phyloP scores from a whole-genome alignment of 2,329 filamentous ascomycete species.

The Salinomyces thailandicus region DNA sequence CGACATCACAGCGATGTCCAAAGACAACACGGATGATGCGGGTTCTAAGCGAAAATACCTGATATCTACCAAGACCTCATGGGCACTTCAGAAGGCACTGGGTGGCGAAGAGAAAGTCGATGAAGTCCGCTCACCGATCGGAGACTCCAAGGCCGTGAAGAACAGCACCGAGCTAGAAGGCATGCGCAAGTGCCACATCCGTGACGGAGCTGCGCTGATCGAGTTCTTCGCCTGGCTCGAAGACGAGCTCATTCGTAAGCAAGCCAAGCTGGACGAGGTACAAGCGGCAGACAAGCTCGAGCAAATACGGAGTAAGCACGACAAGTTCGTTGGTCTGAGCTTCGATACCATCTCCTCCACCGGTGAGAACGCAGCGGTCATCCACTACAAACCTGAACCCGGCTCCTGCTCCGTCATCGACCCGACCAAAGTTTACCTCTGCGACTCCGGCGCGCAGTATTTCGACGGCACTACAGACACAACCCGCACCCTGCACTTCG shows the following conservation, averaged over 20 bases:
- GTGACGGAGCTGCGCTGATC: conserved; percentile 81
- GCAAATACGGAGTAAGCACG: conserved; percentile 54
- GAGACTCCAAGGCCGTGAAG: conserved; percentile 88
- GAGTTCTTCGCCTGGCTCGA: conserved; percentile 97
- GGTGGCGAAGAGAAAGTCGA: conserved; percentile 80
- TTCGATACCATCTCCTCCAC: conserved; percentile 96
- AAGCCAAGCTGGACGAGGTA: conserved; percentile 71
- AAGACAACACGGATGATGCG: conserved; percentile 27
- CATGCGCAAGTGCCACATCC: conserved; percentile 87
- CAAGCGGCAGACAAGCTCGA: conserved; percentile 87
- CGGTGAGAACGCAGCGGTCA: conserved; percentile 83
- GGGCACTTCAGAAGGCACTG: conserved; percentile 78
- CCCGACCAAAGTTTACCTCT: conserved; percentile 77
- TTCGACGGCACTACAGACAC: conserved; percentile 93
- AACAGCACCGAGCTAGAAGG: conserved; percentile 81
- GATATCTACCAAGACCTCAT: conserved; percentile 81
- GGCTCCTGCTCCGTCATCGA: conserved; percentile 76
- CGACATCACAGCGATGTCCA: conserved; percentile 58
- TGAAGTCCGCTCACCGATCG: conserved; percentile 75
- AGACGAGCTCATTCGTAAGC: conserved; percentile 67
- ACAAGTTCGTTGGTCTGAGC: conserved; percentile 78
- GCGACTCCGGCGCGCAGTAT: conserved; percentile 95
- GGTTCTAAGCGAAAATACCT: conserved; percentile 55
- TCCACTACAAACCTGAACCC: conserved; percentile 85
- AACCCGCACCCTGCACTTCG: conserved; percentile 87